Conservation (phyloP, 1,284 basidiomycete species). For the Ganoderma resinaceum region DNA sequence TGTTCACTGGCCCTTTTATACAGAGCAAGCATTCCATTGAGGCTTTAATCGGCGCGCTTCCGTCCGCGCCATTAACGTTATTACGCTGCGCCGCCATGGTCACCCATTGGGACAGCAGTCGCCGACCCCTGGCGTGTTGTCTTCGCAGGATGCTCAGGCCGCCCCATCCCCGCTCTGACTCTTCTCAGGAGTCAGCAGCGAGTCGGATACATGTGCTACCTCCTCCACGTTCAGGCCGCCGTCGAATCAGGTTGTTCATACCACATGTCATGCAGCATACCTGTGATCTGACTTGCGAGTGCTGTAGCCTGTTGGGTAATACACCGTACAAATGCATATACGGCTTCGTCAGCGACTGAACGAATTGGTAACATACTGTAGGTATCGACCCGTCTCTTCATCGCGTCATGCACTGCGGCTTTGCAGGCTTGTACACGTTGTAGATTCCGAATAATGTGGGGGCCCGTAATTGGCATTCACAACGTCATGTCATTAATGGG, state of each 20-base stretch:
- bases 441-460: background rate
- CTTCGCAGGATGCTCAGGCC: background rate
- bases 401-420: background rate
- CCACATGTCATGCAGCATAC: background rate
- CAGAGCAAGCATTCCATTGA: background rate
- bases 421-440: background rate
- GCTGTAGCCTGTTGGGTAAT: background rate
- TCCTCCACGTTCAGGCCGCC: background rate
- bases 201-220: background rate
- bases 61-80: background rate
- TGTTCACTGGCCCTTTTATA: background rate
- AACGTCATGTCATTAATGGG: background rate
- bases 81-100: background rate
- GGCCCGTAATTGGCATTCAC: background rate
- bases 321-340: background rate
- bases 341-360: background rate
- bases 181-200: background rate
- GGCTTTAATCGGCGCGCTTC: background rate
- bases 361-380: background rate
- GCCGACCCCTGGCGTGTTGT: background rate
- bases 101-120: background rate
- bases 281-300: background rate
- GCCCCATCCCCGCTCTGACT: background rate
- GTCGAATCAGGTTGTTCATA: background rate
- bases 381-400: background rate